These are phyloP conservation scores for Lepidium aucheri DNA, from an alignment of 345 rosid genomes.

Conservation along the genomic window DNA sequence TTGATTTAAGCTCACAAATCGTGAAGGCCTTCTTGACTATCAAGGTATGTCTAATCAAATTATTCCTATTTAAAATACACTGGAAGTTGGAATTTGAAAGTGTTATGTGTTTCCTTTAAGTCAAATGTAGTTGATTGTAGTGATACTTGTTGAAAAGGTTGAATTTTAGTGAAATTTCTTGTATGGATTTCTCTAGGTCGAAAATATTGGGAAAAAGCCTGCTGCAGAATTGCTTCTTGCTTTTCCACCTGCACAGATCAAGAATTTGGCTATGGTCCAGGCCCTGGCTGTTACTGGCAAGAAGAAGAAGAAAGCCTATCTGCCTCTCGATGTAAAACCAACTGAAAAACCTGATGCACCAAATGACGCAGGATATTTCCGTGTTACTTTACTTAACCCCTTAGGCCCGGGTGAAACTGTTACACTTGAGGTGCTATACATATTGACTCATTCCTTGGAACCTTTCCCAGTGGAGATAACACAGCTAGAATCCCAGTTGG, in stretches of 20 bases:
- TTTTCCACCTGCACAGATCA: conserved; percentile 64
- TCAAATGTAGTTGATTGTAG: background rate
- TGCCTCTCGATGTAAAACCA: conserved; percentile 54
- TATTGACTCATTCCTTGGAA: conserved; percentile 72
- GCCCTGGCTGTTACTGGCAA: conserved; percentile 67
- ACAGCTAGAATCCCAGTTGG: conserved; percentile 92
- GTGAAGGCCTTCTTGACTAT: conserved; percentile 74
- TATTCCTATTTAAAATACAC: background rate
- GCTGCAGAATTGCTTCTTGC: conserved; percentile 77
- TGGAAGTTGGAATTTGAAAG: background rate
- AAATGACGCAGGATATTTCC: conserved; percentile 56
- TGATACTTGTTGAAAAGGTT: background rate
- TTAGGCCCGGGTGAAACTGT: conserved; percentile 52
- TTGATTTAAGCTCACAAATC: conserved; percentile 85
- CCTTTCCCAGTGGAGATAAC: conserved; percentile 92
- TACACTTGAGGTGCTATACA: conserved; percentile 76
- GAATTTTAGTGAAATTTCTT: background rate
- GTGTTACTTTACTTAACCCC: conserved; percentile 46
- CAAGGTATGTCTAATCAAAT: conserved; percentile 46
- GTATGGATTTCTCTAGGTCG: conserved; percentile 46
- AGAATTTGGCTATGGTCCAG: conserved; percentile 64
- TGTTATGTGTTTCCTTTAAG: background rate
- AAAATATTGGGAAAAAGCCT: conserved; percentile 55
- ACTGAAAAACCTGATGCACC: conserved; percentile 63
- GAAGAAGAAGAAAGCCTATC: conserved; percentile 62